These are phyloP conservation scores for Cicer cuneatum DNA, from an alignment of 306 rosid species.

Conservation along the genomic window DNA sequence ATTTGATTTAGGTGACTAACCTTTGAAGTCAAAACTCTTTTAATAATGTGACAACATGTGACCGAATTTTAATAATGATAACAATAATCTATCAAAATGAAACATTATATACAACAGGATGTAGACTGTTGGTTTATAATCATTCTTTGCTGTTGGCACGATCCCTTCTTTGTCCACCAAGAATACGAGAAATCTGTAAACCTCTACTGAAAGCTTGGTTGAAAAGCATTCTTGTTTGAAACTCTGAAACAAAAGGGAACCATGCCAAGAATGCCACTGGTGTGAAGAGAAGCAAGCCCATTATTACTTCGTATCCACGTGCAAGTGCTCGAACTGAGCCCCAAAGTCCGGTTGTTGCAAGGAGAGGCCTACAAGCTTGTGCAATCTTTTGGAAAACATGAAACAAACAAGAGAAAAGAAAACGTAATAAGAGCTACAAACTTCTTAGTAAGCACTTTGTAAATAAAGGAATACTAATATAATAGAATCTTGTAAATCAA, in stretches of 20 bases:
- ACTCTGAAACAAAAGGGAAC: slow-evolving; percentile 97
- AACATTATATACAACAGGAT: slow-evolving; percentile 9
- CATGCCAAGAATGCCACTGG: slow-evolving; percentile 98
- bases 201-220: slow-evolving; percentile 99
- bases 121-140: slow-evolving; percentile 21
- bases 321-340: slow-evolving; percentile 77
- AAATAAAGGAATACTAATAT: not conserved
- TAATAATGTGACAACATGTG: slow-evolving; percentile 14
- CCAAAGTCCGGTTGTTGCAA: slow-evolving; percentile 64
- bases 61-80: slow-evolving; percentile 5
- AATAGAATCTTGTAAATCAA: not conserved
- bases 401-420: not conserved
- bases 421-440: not conserved
- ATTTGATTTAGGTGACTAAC: slow-evolving; percentile 5
- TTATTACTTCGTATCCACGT: slow-evolving; percentile 78
- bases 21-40: slow-evolving; percentile 33
- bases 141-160: slow-evolving; percentile 70
- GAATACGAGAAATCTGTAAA: slow-evolving; percentile 91
- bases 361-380: slow-evolving; percentile 82
- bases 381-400: slow-evolving; percentile 64
- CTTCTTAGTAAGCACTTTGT: not conserved
- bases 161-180: slow-evolving; percentile 80
- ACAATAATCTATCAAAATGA: slow-evolving; percentile 2
- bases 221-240: slow-evolving; percentile 95
- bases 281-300: slow-evolving; percentile 87